phyloP scores from a whole-genome alignment of 78 protist genomes.

The Pigoraptor vietnamica region DNA sequence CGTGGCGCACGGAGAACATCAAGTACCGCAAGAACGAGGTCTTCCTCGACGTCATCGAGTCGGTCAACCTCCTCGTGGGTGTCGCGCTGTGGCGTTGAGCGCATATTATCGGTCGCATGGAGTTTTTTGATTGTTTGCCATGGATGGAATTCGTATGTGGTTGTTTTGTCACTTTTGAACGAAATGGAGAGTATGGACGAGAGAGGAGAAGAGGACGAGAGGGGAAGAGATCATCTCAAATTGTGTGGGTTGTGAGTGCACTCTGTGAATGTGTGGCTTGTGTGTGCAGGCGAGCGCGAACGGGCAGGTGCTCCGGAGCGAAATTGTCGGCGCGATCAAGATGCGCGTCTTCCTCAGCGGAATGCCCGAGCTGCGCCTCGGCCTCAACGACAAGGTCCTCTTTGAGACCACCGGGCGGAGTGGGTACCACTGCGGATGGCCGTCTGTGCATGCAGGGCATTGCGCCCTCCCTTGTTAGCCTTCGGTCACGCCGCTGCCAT shows the following conservation, averaged over 20 bases:
- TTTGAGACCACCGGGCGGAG: not conserved
- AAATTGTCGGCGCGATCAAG: constrained; percentile 86
- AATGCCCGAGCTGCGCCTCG: constrained; percentile 98
- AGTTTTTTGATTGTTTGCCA: too few relatives aligned
- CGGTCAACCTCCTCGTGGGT: constrained; percentile 60
- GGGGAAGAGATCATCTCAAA: too few relatives aligned
- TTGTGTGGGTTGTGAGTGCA: too few relatives aligned
- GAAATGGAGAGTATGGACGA: constrained; percentile 60
- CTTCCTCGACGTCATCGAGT: constrained; percentile 89
- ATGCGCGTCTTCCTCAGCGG: constrained; percentile 89
- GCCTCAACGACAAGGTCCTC: constrained; percentile 92
- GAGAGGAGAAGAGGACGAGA: constrained; percentile 90
- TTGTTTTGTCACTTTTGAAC: too few relatives aligned
- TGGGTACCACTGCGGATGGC: too few relatives aligned
- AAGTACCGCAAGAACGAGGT: constrained; percentile 91
- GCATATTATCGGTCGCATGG: constrained; percentile 77
- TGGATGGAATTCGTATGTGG: too few relatives aligned
- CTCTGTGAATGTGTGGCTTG: too few relatives aligned
- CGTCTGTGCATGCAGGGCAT: too few relatives aligned
- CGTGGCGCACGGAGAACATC: constrained; percentile 91
- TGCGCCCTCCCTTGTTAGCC: too few relatives aligned
- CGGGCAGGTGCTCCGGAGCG: constrained; percentile 84
- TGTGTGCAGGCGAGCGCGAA: constrained; percentile 36
- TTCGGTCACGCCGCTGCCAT: too few relatives aligned
- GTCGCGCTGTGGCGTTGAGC: constrained; percentile 85